Evolutionary conservation across 805 yeast genomes (phyloP).

Genomic region (Wickerhamiella nectarea): DNA sequence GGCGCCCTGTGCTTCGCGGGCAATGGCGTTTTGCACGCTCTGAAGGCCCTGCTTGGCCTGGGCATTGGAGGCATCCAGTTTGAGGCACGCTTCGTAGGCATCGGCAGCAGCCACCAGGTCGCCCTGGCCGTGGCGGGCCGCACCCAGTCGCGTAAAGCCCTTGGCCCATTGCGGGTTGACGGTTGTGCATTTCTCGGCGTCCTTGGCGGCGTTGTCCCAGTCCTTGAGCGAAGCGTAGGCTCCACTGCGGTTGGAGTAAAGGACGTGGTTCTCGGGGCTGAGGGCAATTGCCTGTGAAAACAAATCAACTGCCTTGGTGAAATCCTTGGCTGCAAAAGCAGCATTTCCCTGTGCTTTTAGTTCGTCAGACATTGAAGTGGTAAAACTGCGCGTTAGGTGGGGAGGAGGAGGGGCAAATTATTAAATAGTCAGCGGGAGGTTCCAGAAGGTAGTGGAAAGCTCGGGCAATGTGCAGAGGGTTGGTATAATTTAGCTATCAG

Average conservation of each 20-base stretch:
- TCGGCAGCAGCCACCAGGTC: conserved; percentile 59
- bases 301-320: conserved; percentile 57
- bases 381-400: background rate
- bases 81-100: conserved; percentile 65
- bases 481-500: too few relatives aligned
- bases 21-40: conserved; percentile 50
- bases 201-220: conserved; percentile 61
- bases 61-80: conserved; percentile 65
- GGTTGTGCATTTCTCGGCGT: conserved; percentile 71
- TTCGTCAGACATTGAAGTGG: conserved; percentile 21
- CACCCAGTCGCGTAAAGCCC: conserved; percentile 86
- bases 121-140: conserved; percentile 83
- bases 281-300: conserved; percentile 82
- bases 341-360: conserved; percentile 83
- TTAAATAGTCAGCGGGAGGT: background rate
- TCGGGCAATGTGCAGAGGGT: too few relatives aligned
- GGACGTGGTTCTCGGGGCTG: conserved; percentile 69
- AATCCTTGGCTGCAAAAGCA: conserved; percentile 81
- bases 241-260: conserved; percentile 90
- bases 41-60: conserved; percentile 76
- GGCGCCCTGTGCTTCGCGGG: conserved; percentile 32
- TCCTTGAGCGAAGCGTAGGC: conserved; percentile 68
- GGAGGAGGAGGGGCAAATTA: background rate
- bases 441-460: background rate
- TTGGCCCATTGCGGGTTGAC: conserved; percentile 87